Percentiles rank a stretch among this genome's conserved stretches.
phyloP scores from a whole-genome alignment of 1,139 yeast genomes.

The Pichia sp. region DNA sequence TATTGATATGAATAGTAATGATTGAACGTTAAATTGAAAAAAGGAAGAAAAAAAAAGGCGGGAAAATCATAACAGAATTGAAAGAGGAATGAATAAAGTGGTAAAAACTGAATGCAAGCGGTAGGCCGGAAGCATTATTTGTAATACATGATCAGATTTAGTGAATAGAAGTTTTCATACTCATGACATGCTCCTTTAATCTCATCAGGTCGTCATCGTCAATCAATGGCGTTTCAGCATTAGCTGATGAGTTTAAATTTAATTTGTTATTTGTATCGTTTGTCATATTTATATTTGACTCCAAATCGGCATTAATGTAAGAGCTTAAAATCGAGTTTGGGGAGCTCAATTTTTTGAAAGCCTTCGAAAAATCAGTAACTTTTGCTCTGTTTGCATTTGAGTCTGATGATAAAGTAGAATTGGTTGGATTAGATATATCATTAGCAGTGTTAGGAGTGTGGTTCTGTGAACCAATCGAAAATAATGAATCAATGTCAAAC shows the following conservation, averaged over 20 bases:
- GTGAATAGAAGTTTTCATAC: constrained; percentile 15
- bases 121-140: no score
- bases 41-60: no score
- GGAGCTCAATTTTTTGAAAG: constrained; percentile 8
- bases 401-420: constrained; percentile 1
- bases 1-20: no score
- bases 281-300: no score
- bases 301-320: background rate
- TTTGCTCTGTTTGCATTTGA: background rate
- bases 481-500: constrained; percentile 6
- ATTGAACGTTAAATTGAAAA: no score
- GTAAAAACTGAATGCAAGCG: no score
- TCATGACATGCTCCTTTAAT: constrained; percentile 22
- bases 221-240: constrained; percentile 11
- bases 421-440: background rate
- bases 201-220: constrained; percentile 24
- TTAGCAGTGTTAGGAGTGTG: background rate
- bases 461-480: background rate
- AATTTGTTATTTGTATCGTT: no score
- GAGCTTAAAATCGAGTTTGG: constrained; percentile 4
- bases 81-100: no score
- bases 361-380: constrained; percentile 10
- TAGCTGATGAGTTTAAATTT: background rate
- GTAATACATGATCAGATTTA: no score
- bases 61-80: no score